These are phyloP conservation scores for Gardenia jasminoides DNA, from an alignment of 257 asterid genomes.

Conservation along the genomic window DNA sequence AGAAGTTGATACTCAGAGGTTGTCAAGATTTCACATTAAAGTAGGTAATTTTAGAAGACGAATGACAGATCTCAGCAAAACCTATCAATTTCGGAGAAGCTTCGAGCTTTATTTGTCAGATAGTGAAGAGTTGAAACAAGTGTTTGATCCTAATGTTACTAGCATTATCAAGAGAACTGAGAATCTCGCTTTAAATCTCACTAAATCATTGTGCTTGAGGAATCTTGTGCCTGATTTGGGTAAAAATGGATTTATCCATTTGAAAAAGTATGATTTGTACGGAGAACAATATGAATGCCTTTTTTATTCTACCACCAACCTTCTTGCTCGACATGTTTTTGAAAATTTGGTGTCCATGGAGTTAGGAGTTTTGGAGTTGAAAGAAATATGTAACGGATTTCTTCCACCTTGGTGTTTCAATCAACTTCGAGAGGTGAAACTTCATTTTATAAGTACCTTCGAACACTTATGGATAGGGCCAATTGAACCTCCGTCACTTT, in stretches of 20 bases:
- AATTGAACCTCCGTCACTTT: background rate
- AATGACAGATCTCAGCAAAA: too few relatives aligned
- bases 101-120: background rate
- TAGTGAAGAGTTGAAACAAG: background rate
- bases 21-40: background rate
- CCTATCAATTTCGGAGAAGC: background rate
- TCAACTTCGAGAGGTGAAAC: background rate
- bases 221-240: background rate
- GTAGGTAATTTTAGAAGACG: too few relatives aligned
- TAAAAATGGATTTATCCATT: background rate
- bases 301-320: background rate
- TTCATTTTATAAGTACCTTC: background rate
- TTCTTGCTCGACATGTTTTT: background rate
- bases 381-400: background rate
- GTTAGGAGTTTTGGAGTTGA: background rate
- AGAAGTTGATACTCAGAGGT: background rate
- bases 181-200: background rate
- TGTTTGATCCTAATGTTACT: background rate
- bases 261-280: background rate
- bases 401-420: background rate
- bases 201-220: background rate
- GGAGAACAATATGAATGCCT: background rate
- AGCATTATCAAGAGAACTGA: background rate
- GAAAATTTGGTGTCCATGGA: background rate
- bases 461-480: background rate